These are phyloP conservation scores for Beta vulgaris DNA, from an alignment of 148 eudicot species.

Conservation along the genomic window DNA sequence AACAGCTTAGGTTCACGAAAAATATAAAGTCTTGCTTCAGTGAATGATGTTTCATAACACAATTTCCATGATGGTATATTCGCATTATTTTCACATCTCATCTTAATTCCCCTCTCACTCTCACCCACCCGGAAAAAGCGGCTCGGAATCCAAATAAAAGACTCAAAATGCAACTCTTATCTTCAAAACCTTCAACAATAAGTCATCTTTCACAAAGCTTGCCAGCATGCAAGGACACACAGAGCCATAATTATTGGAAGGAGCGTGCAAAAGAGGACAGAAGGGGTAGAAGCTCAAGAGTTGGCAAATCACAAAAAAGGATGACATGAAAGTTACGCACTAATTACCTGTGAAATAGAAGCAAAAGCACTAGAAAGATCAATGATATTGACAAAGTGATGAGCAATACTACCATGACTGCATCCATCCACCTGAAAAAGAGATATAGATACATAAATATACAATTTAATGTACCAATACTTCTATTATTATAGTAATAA, in stretches of 20 bases:
- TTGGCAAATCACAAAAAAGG: background rate
- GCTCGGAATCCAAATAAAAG: too few relatives aligned
- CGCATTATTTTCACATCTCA: too few relatives aligned
- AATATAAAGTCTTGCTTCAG: too few relatives aligned
- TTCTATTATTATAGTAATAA: background rate
- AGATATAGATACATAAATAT: background rate
- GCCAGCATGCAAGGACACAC: background rate
- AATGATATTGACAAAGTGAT: constrained; percentile 49
- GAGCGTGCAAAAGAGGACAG: background rate
- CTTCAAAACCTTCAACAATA: background rate
- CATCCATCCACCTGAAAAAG: constrained; percentile 71
- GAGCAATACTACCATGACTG: constrained; percentile 57
- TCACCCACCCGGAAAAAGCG: too few relatives aligned
- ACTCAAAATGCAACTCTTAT: background rate
- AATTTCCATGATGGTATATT: too few relatives aligned
- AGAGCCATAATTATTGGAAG: background rate
- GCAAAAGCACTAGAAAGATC: constrained; percentile 32
- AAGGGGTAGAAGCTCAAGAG: background rate
- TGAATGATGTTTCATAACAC: too few relatives aligned
- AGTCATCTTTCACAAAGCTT: background rate
- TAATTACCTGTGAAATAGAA: constrained; percentile 56
- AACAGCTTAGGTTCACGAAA: too few relatives aligned
- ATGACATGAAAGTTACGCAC: background rate
- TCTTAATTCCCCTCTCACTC: too few relatives aligned
- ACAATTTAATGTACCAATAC: background rate